A percentile compares a stretch with the other conserved stretches of the same genome.
Evolutionary conservation across 345 rosid species (phyloP).

Genomic region (Eucalyptus virginea): DNA sequence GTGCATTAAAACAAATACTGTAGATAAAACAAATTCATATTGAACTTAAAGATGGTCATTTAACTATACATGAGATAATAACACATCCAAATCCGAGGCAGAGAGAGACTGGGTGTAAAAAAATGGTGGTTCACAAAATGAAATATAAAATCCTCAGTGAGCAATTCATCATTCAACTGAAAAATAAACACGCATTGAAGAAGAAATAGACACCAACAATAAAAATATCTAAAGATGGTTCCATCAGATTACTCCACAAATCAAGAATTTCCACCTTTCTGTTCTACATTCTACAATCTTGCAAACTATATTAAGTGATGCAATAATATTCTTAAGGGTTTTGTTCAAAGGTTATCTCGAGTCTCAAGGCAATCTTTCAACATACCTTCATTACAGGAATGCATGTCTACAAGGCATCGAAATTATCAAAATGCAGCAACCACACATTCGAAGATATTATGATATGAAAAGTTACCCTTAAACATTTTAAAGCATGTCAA

Average conservation of each 20-base stretch:
- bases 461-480: neutral
- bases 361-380: neutral
- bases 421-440: neutral
- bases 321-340: neutral
- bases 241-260: neutral
- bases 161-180: neutral
- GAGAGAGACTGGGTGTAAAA: neutral
- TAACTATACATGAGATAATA: neutral
- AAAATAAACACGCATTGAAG: neutral
- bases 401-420: neutral
- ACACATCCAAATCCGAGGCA: neutral
- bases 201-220: neutral
- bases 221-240: neutral
- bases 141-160: neutral
- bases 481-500: neutral
- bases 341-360: neutral
- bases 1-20: neutral
- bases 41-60: neutral
- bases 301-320: neutral
- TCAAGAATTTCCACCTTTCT: neutral
- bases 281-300: neutral
- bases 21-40: neutral
- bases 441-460: neutral
- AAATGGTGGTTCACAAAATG: neutral
- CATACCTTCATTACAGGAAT: neutral